Conservation (phyloP, 169 alveolate species). For the Babesia sp. region DNA sequence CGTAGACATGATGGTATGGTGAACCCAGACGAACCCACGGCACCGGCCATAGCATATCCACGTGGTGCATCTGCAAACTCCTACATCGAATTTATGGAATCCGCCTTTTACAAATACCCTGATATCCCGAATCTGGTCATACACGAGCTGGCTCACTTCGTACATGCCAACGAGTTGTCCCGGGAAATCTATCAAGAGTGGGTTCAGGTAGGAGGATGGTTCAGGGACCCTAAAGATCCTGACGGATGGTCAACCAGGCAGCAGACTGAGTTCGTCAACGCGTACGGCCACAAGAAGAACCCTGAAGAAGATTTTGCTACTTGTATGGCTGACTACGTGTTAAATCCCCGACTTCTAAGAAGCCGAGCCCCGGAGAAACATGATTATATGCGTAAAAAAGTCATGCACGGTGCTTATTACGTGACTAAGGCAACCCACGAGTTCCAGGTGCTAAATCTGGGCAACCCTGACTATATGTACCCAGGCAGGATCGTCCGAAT, state of each 20-base stretch:
- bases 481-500: slow-evolving; percentile 73
- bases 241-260: slow-evolving; percentile 74
- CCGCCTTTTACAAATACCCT: slow-evolving; percentile 71
- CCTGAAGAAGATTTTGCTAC: slow-evolving; percentile 80
- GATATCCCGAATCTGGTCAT: slow-evolving; percentile 70
- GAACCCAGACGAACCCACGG: slow-evolving; percentile 79
- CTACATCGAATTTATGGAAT: slow-evolving; percentile 79
- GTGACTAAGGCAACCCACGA: slow-evolving; percentile 71
- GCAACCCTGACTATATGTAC: slow-evolving; percentile 71
- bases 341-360: slow-evolving; percentile 67
- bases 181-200: slow-evolving; percentile 58
- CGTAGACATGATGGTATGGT: slow-evolving; percentile 75
- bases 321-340: slow-evolving; percentile 71
- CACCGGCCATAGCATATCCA: slow-evolving; percentile 82
- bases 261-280: slow-evolving; percentile 74
- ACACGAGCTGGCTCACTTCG: slow-evolving; percentile 78
- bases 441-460: slow-evolving; percentile 74
- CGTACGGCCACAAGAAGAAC: slow-evolving; percentile 78
- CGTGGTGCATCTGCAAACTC: slow-evolving; percentile 70
- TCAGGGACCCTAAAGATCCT: slow-evolving; percentile 71
- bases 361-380: slow-evolving; percentile 64
- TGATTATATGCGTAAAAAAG: slow-evolving; percentile 59
- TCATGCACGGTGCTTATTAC: slow-evolving; percentile 75
- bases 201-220: slow-evolving; percentile 74
- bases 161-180: slow-evolving; percentile 57